A percentile compares a stretch with the other conserved stretches of the same genome.
phyloP scores from a whole-genome alignment of 306 rosid genomes.

The Canavalia ensiformis region DNA sequence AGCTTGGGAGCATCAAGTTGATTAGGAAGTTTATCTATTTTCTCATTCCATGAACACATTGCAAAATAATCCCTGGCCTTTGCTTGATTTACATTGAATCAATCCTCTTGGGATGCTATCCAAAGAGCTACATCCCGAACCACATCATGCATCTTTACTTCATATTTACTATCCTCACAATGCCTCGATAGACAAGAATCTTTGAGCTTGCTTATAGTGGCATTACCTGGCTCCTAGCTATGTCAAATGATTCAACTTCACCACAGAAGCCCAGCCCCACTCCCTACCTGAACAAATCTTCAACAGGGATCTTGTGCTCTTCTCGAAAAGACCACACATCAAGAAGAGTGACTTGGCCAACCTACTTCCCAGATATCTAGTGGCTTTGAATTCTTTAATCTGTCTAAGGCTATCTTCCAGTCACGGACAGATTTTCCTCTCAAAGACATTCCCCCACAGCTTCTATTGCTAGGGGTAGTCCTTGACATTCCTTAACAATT shows the following conservation, averaged over 20 bases:
- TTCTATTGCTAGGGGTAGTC: not conserved
- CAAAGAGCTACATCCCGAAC: not conserved
- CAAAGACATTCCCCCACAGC: not conserved
- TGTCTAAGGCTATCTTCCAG: not conserved
- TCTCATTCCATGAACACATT: not conserved
- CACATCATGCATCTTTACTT: conserved; percentile 1
- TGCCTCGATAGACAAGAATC: not conserved
- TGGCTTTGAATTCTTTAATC: conserved; percentile 10
- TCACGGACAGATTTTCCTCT: not conserved
- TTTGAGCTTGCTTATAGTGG: not conserved
- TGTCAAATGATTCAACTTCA: conserved; percentile 5
- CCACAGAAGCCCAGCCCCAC: not conserved
- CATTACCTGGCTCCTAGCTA: not conserved
- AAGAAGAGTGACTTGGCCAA: conserved; percentile 2
- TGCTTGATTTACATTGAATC: not conserved
- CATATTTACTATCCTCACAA: not conserved
- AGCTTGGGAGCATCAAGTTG: not conserved
- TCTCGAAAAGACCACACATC: not conserved
- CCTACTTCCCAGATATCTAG: not conserved
- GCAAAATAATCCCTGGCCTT: not conserved
- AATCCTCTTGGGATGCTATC: not conserved
- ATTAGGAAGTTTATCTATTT: not conserved
- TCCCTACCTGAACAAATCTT: not conserved
- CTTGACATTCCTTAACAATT: not conserved
- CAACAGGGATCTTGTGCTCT: not conserved